Base-by-base conservation (phyloP, 1,139 yeast genomes). In the Wickerhamomyces sp. region DNA sequence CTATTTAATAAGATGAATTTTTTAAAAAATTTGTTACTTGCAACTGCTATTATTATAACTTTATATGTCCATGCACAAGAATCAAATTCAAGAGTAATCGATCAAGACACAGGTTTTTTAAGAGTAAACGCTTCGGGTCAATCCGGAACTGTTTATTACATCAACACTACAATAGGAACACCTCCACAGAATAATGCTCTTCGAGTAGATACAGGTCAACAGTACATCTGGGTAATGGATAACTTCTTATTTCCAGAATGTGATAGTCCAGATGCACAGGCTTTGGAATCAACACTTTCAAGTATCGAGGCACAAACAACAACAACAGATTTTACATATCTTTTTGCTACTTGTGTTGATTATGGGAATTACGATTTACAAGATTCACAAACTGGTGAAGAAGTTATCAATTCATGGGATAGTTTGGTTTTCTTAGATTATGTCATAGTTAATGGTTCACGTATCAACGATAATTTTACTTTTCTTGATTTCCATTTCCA, bases 141-240 rank as follows among this genome's bases (percentile, higher is more conserved):
- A 6, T 5, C 10, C 11, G 26, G 31, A 4, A 5, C 16, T 5
- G 31, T 20, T 8, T 28, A 28, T 13, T 8, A 22, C 10, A 60
- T 61, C 15, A 53, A 58, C 19, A 42, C 62, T 0, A 39, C 61
- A 1, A 37, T 68, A 8, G 73, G 74, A 2, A 44, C 47, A 0
- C 64, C 66, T 0, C 42, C 40, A 1, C 71, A 68, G 44, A 23
- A 38, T 0, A 48, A 62, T 20, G 41, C 30, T 6, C 41, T 70
- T 7, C 47, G 69, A 22, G 40, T 71, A 5, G 76, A 70, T 42
- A 52, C 66, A 4, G 51, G 60, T 6, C 67, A 65, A 31, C 72
- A 70, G 1, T 61, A 59, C 31, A 34, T 62, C 1, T 70, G 75
- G 74, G 50, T 66, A 2, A n/a, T 48, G 5, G 35, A 46, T 16